Percentiles rank a stretch among this genome's conserved stretches.
phyloP scores from a whole-genome alignment of 768 basidiomycete genomes.

The Suillus americanus region DNA sequence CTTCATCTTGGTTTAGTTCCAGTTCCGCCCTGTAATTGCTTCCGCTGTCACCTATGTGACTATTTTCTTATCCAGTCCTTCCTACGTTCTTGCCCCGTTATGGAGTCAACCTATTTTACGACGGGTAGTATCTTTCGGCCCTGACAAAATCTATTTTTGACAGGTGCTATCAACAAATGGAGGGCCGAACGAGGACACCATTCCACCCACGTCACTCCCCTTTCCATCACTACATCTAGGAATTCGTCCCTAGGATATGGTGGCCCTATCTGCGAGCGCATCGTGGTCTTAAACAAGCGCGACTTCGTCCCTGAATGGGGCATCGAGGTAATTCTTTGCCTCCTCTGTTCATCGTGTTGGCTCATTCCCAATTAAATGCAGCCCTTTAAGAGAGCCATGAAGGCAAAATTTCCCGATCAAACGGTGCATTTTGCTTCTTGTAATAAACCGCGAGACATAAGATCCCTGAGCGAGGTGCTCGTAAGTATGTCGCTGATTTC shows the following conservation, averaged over 20 bases:
- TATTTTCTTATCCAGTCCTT: slow-evolving; percentile 9
- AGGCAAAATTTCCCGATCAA: slow-evolving; percentile 67
- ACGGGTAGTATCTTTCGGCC: slow-evolving; percentile 14
- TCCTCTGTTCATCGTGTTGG: slow-evolving; percentile 7
- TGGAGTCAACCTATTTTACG: slow-evolving; percentile 10
- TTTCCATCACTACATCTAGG: slow-evolving; percentile 33
- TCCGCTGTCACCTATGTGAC: background rate
- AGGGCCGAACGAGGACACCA: slow-evolving; percentile 64
- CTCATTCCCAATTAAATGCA: slow-evolving; percentile 28
- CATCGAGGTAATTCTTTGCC: slow-evolving; percentile 57
- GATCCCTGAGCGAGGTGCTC: slow-evolving; percentile 61
- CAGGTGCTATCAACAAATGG: slow-evolving; percentile 70
- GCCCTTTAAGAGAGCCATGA: slow-evolving; percentile 78
- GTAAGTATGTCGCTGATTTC: slow-evolving; percentile 57
- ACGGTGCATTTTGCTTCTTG: slow-evolving; percentile 69
- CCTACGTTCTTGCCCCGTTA: slow-evolving; percentile 7
- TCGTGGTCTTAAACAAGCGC: slow-evolving; percentile 91
- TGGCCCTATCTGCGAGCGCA: slow-evolving; percentile 63
- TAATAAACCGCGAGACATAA: slow-evolving; percentile 66
- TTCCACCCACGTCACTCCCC: slow-evolving; percentile 39
- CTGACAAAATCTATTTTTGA: slow-evolving; percentile 18
- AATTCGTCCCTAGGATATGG: slow-evolving; percentile 20
- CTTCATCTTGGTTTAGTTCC: background rate
- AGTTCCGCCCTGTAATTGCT: background rate
- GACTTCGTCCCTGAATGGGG: slow-evolving; percentile 91